A percentile compares a stretch with the other conserved stretches of the same genome.
Evolutionary conservation across 345 rosid genomes (phyloP).

Genomic region (Aquilaria malaccensis): DNA sequence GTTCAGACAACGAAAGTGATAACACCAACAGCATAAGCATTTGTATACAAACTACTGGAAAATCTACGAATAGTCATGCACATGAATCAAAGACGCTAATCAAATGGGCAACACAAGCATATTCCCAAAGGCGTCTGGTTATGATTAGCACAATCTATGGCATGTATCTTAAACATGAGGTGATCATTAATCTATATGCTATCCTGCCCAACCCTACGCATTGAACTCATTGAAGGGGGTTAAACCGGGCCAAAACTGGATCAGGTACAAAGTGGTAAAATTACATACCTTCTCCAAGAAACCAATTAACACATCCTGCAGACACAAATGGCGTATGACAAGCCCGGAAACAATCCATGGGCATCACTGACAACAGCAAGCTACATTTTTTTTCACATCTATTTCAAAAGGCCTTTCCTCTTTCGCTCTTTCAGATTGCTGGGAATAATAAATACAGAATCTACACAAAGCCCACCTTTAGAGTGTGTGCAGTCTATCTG

Average conservation of each 20-base stretch:
- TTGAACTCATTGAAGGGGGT: conserved; percentile 7
- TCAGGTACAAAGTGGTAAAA: conserved; percentile 23
- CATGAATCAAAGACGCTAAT: too few species aligned
- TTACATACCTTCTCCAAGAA: conserved; percentile 28
- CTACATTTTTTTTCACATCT: conserved; percentile 18
- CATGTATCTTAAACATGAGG: too few species aligned
- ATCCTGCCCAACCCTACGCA: too few species aligned
- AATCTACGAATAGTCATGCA: too few species aligned
- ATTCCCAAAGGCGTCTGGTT: too few species aligned
- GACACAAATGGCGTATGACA: conserved; percentile 33
- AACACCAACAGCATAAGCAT: too few species aligned
- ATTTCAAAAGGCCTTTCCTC: conserved; percentile 39
- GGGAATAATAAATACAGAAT: conserved; percentile 79
- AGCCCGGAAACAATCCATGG: conserved; percentile 17
- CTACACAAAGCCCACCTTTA: conserved; percentile 90
- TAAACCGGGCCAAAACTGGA: conserved; percentile 28
- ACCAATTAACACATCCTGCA: conserved; percentile 27
- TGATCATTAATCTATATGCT: too few species aligned
- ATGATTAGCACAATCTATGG: too few species aligned
- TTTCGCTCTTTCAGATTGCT: conserved; percentile 48
- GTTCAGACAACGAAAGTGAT: too few species aligned
- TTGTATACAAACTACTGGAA: too few species aligned
- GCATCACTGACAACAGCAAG: conserved; percentile 11
- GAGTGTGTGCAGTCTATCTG: conserved; percentile 97
- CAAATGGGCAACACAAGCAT: too few species aligned